Conservation (phyloP, 2,329 filamentous ascomycete genomes). For the Colletotrichum noveboracense region DNA sequence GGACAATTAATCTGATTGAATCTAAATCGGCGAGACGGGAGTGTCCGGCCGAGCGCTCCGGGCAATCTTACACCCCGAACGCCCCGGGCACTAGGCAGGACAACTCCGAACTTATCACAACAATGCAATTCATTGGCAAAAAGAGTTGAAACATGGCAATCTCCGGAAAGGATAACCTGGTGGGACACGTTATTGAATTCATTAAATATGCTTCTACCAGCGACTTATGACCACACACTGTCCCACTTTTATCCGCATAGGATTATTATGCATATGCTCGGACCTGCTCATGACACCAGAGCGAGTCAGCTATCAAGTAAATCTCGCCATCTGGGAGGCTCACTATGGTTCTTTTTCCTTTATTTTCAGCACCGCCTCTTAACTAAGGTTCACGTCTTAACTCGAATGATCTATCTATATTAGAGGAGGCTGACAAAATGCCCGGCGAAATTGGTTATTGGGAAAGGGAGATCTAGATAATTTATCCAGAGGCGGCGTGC, state of each 20-base stretch:
- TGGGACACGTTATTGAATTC: background rate
- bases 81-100: background rate
- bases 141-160: background rate
- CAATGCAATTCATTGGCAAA: background rate
- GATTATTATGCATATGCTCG: background rate
- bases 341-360: background rate
- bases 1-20: background rate
- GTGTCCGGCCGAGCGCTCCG: background rate
- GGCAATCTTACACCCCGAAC: background rate
- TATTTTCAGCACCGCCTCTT: background rate
- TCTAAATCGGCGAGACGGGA: background rate
- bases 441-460: background rate
- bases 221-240: rapidly evolving
- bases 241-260: background rate
- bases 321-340: background rate
- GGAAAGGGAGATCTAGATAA: background rate
- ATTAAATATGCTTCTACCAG: background rate
- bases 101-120: background rate
- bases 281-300: background rate
- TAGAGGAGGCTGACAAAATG: background rate
- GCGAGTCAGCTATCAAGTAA: background rate
- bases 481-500: background rate
- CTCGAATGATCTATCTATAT: background rate
- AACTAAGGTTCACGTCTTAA: background rate
- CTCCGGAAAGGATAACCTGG: background rate